These are phyloP conservation scores for Trematosphaeria pertusa DNA, from an alignment of 2,329 filamentous ascomycete genomes.

Conservation along the genomic window DNA sequence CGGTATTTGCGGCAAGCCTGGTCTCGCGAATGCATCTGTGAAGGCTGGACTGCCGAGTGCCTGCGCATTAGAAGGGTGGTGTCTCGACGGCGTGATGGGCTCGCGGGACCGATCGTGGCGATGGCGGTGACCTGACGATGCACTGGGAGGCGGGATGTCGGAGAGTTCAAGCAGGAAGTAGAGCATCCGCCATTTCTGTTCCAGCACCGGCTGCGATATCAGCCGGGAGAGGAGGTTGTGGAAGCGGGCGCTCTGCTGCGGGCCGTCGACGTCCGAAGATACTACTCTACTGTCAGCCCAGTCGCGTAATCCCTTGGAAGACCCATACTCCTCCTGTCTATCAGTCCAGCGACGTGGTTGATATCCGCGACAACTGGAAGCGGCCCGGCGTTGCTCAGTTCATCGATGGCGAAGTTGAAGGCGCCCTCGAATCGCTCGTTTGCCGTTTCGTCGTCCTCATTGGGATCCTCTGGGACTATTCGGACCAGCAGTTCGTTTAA, in stretches of 20 bases:
- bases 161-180: slow-evolving; percentile 87
- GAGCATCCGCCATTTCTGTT: slow-evolving; percentile 96
- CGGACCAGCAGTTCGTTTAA: slow-evolving; percentile 80
- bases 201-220: slow-evolving; percentile 87
- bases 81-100: slow-evolving; percentile 38
- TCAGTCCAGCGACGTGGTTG: slow-evolving; percentile 90
- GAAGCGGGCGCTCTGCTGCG: slow-evolving; percentile 77
- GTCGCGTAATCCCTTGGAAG: neutral
- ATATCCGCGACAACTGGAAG: slow-evolving; percentile 72
- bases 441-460: slow-evolving; percentile 71
- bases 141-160: slow-evolving; percentile 55
- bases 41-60: slow-evolving; percentile 43
- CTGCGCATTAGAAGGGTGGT: slow-evolving; percentile 18
- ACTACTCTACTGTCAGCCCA: no score
- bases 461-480: slow-evolving; percentile 70
- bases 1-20: slow-evolving; percentile 52
- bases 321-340: slow-evolving; percentile 73
- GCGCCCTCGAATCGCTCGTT: slow-evolving; percentile 73
- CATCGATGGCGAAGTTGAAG: slow-evolving; percentile 58
- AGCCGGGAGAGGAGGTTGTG: slow-evolving; percentile 90
- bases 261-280: slow-evolving; percentile 74
- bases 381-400: slow-evolving; percentile 53
- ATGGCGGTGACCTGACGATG: slow-evolving; percentile 15
- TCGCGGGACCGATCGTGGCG: slow-evolving; percentile 25
- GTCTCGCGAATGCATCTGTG: slow-evolving; percentile 57